These are phyloP conservation scores for Nicotiana sylvestris DNA, from an alignment of 257 asterid genomes.

Conservation along the genomic window DNA sequence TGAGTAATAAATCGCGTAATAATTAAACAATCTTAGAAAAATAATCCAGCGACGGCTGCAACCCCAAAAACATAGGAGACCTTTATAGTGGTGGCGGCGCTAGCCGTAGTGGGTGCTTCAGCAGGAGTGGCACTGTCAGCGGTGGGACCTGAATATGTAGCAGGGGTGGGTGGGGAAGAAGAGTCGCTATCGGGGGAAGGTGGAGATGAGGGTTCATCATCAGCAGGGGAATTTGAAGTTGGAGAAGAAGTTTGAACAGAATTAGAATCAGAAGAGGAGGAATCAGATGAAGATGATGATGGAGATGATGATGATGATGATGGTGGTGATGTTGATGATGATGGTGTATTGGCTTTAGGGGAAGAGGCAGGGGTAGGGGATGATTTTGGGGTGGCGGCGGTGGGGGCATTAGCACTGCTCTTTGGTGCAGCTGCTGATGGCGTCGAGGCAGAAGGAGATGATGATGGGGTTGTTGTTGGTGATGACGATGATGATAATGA, in stretches of 20 bases:
- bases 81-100: constrained; percentile 38
- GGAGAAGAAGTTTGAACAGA: neutral
- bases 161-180: constrained; percentile 8
- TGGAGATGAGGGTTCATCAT: constrained; percentile 37
- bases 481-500: constrained; percentile 32
- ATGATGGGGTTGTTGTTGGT: neutral
- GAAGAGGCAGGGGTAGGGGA: constrained; percentile 21
- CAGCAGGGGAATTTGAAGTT: constrained; percentile 23
- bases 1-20: neutral
- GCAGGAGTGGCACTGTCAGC: constrained; percentile 34
- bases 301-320: neutral
- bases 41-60: constrained; percentile 43
- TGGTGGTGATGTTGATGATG: constrained; percentile 11
- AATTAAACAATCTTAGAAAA: constrained; percentile 17
- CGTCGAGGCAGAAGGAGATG: constrained; percentile 5
- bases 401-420: constrained; percentile 20
- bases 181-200: constrained; percentile 32
- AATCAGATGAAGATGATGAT: neutral
- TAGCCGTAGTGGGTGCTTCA: constrained; percentile 13
- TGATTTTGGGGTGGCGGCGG: neutral
- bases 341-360: constrained; percentile 1
- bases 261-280: constrained; percentile 8
- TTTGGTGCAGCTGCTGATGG: constrained; percentile 20
- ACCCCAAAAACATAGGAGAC: constrained; percentile 37
- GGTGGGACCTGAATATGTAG: constrained; percentile 4